These are phyloP conservation scores for Phytomonas sp. DNA, from an alignment of 208 protist genomes.

Conservation along the genomic window DNA sequence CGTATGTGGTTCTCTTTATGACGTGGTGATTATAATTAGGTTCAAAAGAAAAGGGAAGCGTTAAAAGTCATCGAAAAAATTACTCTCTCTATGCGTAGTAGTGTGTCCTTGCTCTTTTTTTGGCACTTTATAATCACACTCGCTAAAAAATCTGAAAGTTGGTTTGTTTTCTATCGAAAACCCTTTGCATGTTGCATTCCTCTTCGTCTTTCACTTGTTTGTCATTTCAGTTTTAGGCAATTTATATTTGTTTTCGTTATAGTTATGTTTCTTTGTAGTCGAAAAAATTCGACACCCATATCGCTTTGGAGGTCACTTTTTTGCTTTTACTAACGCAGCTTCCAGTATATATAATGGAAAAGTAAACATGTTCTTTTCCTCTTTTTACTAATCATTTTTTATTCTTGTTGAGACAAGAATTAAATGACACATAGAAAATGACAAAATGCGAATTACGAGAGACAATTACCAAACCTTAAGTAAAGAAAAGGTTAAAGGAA, in stretches of 20 bases:
- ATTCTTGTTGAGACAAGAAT: neutral
- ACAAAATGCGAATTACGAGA: neutral
- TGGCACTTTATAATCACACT: neutral
- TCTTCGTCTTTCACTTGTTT: neutral
- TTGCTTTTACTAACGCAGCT: neutral
- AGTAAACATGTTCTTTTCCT: slow-evolving; percentile 5
- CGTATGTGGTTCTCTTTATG: neutral
- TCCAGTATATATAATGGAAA: neutral
- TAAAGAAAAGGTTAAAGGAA: neutral
- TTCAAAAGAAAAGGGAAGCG: neutral
- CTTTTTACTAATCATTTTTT: slow-evolving; percentile 6
- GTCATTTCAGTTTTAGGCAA: neutral
- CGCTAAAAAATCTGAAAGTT: neutral
- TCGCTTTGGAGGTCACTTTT: neutral
- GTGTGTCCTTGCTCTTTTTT: neutral
- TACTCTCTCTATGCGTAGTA: slow-evolving; percentile 4
- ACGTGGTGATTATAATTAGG: neutral
- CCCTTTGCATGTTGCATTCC: neutral
- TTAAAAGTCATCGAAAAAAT: neutral
- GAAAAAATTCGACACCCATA: neutral
- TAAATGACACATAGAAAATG: neutral
- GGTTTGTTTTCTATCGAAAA: neutral
- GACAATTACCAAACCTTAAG: neutral
- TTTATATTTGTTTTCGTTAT: slow-evolving; percentile 7
- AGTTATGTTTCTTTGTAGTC: slow-evolving; percentile 1